Percentiles rank a stretch among this genome's conserved stretches.
phyloP scores from a whole-genome alignment of 495 filamentous ascomycete genomes.

The Aspergillus baeticus region DNA sequence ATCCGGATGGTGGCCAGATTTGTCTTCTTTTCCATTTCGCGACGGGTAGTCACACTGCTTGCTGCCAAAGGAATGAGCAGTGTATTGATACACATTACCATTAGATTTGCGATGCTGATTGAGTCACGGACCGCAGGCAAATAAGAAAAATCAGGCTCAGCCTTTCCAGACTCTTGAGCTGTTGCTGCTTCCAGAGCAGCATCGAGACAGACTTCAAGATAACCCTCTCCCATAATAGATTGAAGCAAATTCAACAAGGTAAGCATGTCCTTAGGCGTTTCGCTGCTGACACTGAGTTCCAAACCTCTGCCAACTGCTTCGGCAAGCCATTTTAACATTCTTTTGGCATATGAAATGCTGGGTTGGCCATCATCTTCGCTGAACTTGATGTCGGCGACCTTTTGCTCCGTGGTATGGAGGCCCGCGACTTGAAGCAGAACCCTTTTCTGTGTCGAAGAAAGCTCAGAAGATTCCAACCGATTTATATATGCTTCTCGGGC shows the following conservation, averaged over 20 bases:
- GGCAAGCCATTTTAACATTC: slow-evolving; percentile 97
- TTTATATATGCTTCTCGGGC: slow-evolving; percentile 79
- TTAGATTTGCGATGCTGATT: slow-evolving; percentile 87
- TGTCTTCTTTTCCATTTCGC: slow-evolving; percentile 86
- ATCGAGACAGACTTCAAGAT: slow-evolving; percentile 91
- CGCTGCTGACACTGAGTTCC: slow-evolving; percentile 79
- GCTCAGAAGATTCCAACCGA: slow-evolving; percentile 79
- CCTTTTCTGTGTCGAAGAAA: slow-evolving; percentile 76
- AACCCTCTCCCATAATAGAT: slow-evolving; percentile 87
- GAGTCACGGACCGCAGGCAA: slow-evolving; percentile 73
- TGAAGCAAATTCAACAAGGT: slow-evolving; percentile 82
- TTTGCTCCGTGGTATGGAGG: slow-evolving; percentile 54
- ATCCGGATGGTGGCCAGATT: slow-evolving; percentile 69
- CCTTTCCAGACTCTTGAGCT: slow-evolving; percentile 71
- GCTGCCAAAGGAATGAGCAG: slow-evolving; percentile 88
- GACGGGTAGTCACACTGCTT: slow-evolving; percentile 81
- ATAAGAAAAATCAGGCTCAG: slow-evolving; percentile 86
- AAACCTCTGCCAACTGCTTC: slow-evolving; percentile 92
- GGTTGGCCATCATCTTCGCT: slow-evolving; percentile 84
- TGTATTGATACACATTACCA: slow-evolving; percentile 85
- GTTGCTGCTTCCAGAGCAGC: slow-evolving; percentile 74
- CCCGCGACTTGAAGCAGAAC: slow-evolving; percentile 86
- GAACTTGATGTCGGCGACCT: slow-evolving; percentile 74
- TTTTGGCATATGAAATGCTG: slow-evolving; percentile 80
- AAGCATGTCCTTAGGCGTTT: slow-evolving; percentile 93